Evolutionary conservation across 352 stramenopile species (phyloP).

Genomic region (Ochromonadaceae sp.): DNA sequence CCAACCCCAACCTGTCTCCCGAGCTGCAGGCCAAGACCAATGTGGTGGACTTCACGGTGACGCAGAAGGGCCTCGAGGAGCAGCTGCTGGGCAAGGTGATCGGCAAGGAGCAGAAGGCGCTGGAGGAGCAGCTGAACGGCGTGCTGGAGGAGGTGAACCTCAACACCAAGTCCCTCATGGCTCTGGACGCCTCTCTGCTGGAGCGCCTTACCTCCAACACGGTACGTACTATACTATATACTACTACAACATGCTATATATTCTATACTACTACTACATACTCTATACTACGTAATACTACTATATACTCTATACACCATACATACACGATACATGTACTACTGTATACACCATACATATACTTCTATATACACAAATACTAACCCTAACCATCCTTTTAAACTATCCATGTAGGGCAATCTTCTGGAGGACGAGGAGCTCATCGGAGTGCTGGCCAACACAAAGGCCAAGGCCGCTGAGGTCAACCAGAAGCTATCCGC

Average conservation of each 20-base stretch:
- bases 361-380: no score
- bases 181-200: constrained; percentile 83
- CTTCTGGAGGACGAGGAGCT: constrained; percentile 94
- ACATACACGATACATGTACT: no score
- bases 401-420: no score
- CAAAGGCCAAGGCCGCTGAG: constrained; percentile 92
- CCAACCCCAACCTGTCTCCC: constrained; percentile 91
- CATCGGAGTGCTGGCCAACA: constrained; percentile 92
- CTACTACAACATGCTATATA: no score
- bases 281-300: no score
- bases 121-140: constrained; percentile 94
- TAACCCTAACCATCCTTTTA: no score
- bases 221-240: no score
- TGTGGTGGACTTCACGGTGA: constrained; percentile 96
- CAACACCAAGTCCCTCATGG: constrained; percentile 90
- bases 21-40: constrained; percentile 96
- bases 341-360: no score
- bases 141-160: constrained; percentile 94
- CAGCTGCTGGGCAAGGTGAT: constrained; percentile 93
- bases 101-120: constrained; percentile 87
- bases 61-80: constrained; percentile 85
- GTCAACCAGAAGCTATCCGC: constrained; percentile 92
- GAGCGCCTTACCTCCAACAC: constrained; percentile 89
- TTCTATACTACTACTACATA: no score
- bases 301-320: no score